Evolutionary conservation across 2,329 filamentous ascomycete genomes (phyloP).

Genomic region (Clathrospora elynae): DNA sequence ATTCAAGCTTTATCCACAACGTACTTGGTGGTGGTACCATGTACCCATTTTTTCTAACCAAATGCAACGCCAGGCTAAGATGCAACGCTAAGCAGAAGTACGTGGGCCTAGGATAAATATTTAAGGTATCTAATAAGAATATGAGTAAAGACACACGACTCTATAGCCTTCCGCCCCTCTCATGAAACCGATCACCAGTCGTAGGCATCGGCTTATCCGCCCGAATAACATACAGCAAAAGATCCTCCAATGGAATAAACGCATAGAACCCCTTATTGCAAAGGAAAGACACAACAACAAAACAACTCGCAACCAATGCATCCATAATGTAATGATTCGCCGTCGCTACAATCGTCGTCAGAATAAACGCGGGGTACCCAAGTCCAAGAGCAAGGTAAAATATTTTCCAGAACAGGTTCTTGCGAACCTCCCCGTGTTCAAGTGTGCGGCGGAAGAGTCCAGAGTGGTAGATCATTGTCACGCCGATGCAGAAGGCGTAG

Average conservation of each 20-base stretch:
- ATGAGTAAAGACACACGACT: no score
- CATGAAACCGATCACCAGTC: slow-evolving; percentile 55
- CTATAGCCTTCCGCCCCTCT: slow-evolving; percentile 42
- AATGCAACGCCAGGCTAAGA: no score
- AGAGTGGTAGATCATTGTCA: slow-evolving; percentile 60
- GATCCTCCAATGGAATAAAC: slow-evolving; percentile 58
- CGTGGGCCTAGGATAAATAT: no score
- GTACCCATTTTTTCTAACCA: no score
- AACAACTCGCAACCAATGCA: slow-evolving; percentile 57
- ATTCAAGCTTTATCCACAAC: background rate
- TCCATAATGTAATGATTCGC: slow-evolving; percentile 67
- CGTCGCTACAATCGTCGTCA: slow-evolving; percentile 64
- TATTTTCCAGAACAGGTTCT: slow-evolving; percentile 49
- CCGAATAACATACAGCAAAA: slow-evolving; percentile 55
- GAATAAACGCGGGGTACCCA: slow-evolving; percentile 59
- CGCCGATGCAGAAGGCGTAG: slow-evolving; percentile 60
- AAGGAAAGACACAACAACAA: slow-evolving; percentile 55
- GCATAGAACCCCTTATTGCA: slow-evolving; percentile 58
- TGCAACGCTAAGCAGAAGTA: no score
- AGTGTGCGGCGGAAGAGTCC: slow-evolving; percentile 53
- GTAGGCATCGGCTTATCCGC: slow-evolving; percentile 61
- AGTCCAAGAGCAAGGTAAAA: slow-evolving; percentile 56
- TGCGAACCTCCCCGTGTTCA: slow-evolving; percentile 52
- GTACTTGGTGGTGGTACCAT: background rate
- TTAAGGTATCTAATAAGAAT: no score